Evolutionary conservation across 2,329 filamentous ascomycete species (phyloP), one percentile per base, ranked within the genome.

Genomic region (Colletotrichum sp.): DNA sequence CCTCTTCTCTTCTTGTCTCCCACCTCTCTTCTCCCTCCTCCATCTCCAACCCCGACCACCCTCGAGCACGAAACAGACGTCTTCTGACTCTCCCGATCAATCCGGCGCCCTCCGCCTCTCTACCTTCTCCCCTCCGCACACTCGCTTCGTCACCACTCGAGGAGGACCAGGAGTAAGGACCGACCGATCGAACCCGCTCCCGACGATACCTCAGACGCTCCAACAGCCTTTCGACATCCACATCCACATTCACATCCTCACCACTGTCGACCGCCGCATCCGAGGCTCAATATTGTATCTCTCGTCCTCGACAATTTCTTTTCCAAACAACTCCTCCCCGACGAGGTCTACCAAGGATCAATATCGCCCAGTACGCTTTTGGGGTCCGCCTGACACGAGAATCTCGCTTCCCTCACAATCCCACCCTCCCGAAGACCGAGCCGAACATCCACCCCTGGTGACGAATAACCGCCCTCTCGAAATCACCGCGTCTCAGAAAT

Each of bases 131-230:
- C 64, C 70, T 68, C 57, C 44, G 18, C 28, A 68, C 57, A n/a
- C 44, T 73, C 73, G 70, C 73, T 75, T 73, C 44, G 70, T 65
- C 57, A 73, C 32, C 34, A 18, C 26, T 28, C 70, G 32, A 73
- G 44, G 70, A 68, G 64, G 73, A 52, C 60, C 16, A 62, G 34
- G 60, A 66, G 13, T 48, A 6, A 52, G 24, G 22, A 70, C 62
- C 52, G 68, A 65, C 55, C 28, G 24, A 30, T 48, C 36, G 9
- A 48, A 26, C 26, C 36, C 26, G 39, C 39, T 66, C 8, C 9
- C 26, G 24, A 52, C 63, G 39, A 30, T 28, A 48, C 36, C 59
- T 63, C 30, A 22, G 22, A 30, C 30, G 30, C 32, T 36, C 30
- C 63, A 28, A 66, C 26, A 66, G 15, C 28, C 36, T 52, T n/a